These are phyloP conservation scores for Limnanthes douglasii DNA, from an alignment of 345 rosid species.

Conservation along the genomic window DNA sequence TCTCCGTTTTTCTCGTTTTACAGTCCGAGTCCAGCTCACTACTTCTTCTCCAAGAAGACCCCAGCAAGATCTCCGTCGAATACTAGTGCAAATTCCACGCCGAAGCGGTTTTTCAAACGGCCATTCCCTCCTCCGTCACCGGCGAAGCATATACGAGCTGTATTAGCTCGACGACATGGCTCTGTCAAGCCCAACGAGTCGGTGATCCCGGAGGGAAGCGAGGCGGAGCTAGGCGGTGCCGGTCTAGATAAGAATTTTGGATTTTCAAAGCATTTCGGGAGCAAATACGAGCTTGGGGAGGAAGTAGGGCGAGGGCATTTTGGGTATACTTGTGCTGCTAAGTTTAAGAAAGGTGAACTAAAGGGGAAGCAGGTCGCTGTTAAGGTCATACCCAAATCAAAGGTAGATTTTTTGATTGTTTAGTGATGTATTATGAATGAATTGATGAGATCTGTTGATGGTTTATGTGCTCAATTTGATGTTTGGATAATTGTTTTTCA, in stretches of 20 bases:
- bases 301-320: slow-evolving; percentile 96
- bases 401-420: slow-evolving; percentile 21
- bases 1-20: slow-evolving; percentile 80
- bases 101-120: slow-evolving; percentile 50
- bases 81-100: slow-evolving; percentile 55
- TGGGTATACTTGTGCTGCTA: slow-evolving; percentile 87
- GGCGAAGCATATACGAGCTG: slow-evolving; percentile 81
- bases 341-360: slow-evolving; percentile 80
- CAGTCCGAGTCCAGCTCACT: slow-evolving; percentile 82
- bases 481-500: slow-evolving; percentile 1
- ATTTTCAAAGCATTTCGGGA: slow-evolving; percentile 58
- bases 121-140: slow-evolving; percentile 95
- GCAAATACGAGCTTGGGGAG: slow-evolving; percentile 73
- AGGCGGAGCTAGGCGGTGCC: slow-evolving; percentile 24
- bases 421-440: background rate
- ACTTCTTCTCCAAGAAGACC: slow-evolving; percentile 72
- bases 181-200: slow-evolving; percentile 45
- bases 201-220: slow-evolving; percentile 54
- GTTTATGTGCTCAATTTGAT: background rate
- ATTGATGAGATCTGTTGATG: slow-evolving; percentile 11
- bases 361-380: slow-evolving; percentile 92
- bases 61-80: slow-evolving; percentile 60
- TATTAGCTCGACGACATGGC: slow-evolving; percentile 55
- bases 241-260: slow-evolving; percentile 82
- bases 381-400: slow-evolving; percentile 81